phyloP scores from a whole-genome alignment of 331 rosid genomes.

The Pyrus hybrid region DNA sequence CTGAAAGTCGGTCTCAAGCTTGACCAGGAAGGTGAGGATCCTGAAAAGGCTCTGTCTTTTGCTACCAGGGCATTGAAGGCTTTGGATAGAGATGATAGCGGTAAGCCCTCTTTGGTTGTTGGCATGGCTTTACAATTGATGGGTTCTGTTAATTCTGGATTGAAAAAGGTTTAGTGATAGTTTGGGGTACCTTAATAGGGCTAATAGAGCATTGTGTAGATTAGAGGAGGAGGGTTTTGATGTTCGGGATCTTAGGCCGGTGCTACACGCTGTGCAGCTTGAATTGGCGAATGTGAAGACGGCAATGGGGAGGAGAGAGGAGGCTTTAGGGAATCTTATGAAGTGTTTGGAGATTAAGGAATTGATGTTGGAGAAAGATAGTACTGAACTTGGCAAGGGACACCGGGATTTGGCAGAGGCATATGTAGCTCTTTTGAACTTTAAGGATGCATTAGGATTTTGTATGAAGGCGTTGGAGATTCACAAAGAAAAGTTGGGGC shows the following conservation, averaged over 20 bases:
- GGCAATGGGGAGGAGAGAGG: slow-evolving; percentile 92
- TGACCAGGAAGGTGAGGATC: slow-evolving; percentile 85
- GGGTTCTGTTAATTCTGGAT: slow-evolving; percentile 63
- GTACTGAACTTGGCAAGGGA: slow-evolving; percentile 62
- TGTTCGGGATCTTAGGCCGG: slow-evolving; percentile 57
- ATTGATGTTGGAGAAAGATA: slow-evolving; percentile 59
- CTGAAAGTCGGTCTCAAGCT: slow-evolving; percentile 77
- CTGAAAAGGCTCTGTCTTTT: slow-evolving; percentile 56
- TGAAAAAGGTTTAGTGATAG: slow-evolving; percentile 78
- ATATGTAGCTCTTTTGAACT: slow-evolving; percentile 58
- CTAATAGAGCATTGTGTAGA: slow-evolving; percentile 62
- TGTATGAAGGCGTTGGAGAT: slow-evolving; percentile 80
- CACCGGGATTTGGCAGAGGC: slow-evolving; percentile 79
- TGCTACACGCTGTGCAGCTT: slow-evolving; percentile 84
- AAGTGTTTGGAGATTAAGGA: slow-evolving; percentile 87
- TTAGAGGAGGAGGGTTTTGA: slow-evolving; percentile 44
- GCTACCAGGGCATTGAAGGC: slow-evolving; percentile 66
- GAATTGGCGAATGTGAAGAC: slow-evolving; percentile 76
- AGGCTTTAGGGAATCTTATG: slow-evolving; percentile 67
- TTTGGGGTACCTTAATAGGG: slow-evolving; percentile 72
- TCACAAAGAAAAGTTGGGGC: slow-evolving; percentile 55
- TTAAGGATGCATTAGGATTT: slow-evolving; percentile 59
- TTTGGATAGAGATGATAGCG: slow-evolving; percentile 39
- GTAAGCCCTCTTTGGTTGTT: slow-evolving; percentile 43
- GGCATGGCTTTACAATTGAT: slow-evolving; percentile 79